These are phyloP conservation scores for Rhodofomes roseus DNA, from an alignment of 1,284 basidiomycete species.

Conservation along the genomic window DNA sequence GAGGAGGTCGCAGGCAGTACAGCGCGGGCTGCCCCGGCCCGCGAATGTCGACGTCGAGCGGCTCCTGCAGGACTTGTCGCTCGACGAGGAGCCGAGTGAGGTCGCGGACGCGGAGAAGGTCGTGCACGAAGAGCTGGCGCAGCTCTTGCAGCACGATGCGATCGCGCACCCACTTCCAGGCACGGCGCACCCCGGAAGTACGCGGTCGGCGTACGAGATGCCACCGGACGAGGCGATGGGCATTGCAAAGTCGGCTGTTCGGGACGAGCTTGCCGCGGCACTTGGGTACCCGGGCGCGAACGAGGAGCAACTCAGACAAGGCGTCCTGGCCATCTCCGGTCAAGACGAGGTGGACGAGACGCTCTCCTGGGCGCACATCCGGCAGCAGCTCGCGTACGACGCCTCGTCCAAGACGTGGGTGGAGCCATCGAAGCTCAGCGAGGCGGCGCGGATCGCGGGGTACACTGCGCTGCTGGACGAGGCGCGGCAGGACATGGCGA, in stretches of 20 bases:
- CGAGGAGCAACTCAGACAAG: conserved; percentile 74
- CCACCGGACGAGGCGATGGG: conserved; percentile 80
- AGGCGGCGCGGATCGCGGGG: conserved; percentile 61
- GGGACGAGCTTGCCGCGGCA: conserved; percentile 74
- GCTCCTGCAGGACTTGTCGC: conserved; percentile 57
- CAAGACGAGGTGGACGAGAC: conserved; percentile 56
- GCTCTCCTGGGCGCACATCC: conserved; percentile 66
- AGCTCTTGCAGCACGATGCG: conserved; percentile 85
- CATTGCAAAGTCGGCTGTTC: conserved; percentile 70
- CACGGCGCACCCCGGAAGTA: conserved; percentile 75
- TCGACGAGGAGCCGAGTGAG: conserved; percentile 42
- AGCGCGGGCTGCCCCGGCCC: conserved; percentile 84
- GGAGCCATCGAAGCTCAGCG: conserved; percentile 53
- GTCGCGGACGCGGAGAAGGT: conserved; percentile 55
- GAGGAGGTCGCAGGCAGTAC: conserved; percentile 79
- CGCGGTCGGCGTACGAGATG: conserved; percentile 68
- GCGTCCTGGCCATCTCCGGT: conserved; percentile 59
- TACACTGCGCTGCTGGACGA: conserved; percentile 61
- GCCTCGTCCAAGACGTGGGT: conserved; percentile 62
- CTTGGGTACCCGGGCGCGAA: conserved; percentile 86
- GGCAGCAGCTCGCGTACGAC: conserved; percentile 63
- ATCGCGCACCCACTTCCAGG: conserved; percentile 89
- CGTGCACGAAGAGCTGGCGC: conserved; percentile 78
- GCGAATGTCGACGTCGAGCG: conserved; percentile 72
- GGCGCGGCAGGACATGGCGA: conserved; percentile 74